Evolutionary conservation across 495 filamentous ascomycete species (phyloP).

Genomic region (Recurvomyces mirabilis): DNA sequence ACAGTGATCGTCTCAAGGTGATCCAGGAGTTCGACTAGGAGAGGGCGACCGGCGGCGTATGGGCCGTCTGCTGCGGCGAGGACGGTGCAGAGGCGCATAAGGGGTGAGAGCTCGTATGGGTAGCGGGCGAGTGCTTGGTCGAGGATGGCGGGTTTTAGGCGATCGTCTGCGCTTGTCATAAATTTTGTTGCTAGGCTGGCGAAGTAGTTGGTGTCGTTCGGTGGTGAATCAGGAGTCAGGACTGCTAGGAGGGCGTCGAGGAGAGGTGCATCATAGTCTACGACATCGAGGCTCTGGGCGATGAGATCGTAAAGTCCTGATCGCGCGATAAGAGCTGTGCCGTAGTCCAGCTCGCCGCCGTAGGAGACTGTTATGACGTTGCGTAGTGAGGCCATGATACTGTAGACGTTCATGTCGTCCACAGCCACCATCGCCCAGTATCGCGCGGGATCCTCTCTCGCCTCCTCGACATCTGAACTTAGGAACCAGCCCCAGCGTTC

Average conservation of each 20-base stretch:
- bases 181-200: slow-evolving; percentile 38
- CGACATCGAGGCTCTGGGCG: slow-evolving; percentile 40
- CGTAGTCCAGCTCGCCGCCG: neutral
- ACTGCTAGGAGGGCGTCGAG: slow-evolving; percentile 50
- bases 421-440: slow-evolving; percentile 5
- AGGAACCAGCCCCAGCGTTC: neutral
- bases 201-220: neutral
- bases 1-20: slow-evolving; percentile 57
- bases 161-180: slow-evolving; percentile 43
- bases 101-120: slow-evolving; percentile 77
- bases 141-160: slow-evolving; percentile 36
- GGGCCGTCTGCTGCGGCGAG: neutral
- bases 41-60: slow-evolving; percentile 22
- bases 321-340: slow-evolving; percentile 39
- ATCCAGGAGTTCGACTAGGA: slow-evolving; percentile 41
- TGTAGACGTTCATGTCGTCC: slow-evolving; percentile 10
- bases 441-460: slow-evolving; percentile 4
- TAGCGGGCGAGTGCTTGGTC: slow-evolving; percentile 55
- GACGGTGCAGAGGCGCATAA: slow-evolving; percentile 50
- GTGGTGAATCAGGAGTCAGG: slow-evolving; percentile 37
- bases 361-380: neutral
- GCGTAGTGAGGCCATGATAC: neutral
- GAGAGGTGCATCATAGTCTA: slow-evolving; percentile 58
- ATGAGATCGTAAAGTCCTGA: slow-evolving; percentile 54
- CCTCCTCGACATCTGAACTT: slow-evolving; percentile 7